Conservation (phyloP, 2,329 filamentous ascomycete species). For the Fusarium solani-melongenae region DNA sequence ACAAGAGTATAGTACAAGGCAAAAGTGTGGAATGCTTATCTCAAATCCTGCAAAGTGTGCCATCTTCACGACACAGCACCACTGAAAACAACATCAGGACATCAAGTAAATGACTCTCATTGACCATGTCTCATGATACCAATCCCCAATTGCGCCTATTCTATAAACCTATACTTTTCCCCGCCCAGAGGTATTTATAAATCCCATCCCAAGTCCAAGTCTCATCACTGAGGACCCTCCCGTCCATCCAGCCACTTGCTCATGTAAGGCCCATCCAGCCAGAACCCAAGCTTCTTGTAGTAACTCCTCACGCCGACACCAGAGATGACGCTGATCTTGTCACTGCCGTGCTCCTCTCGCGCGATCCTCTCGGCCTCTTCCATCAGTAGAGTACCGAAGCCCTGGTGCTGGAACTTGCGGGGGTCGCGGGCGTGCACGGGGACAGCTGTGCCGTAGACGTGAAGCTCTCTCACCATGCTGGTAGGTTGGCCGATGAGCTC, state of each 20-base stretch:
- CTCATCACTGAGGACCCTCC: constrained; percentile 29
- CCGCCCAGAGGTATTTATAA: constrained; percentile 31
- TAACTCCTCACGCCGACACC: constrained; percentile 96
- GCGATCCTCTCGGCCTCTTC: constrained; percentile 97
- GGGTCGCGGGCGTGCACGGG: constrained; percentile 95
- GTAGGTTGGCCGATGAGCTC: constrained; percentile 89
- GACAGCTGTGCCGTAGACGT: constrained; percentile 98
- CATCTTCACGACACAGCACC: background rate
- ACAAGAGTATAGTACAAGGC: background rate
- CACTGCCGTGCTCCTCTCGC: constrained; percentile 90
- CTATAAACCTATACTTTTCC: constrained; percentile 30
- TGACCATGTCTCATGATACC: constrained; percentile 22
- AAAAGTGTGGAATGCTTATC: background rate
- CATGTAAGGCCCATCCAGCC: constrained; percentile 90
- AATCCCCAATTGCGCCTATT: constrained; percentile 33
- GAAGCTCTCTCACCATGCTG: constrained; percentile 91
- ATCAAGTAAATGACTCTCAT: background rate
- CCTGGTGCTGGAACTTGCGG: constrained; percentile 97
- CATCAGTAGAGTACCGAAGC: constrained; percentile 96
- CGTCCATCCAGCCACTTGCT: constrained; percentile 71
- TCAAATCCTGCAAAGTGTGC: background rate
- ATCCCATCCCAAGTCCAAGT: constrained; percentile 5
- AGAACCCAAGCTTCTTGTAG: constrained; percentile 92
- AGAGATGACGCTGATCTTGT: constrained; percentile 97
- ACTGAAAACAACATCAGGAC: background rate